Base-by-base conservation (phyloP, 1,284 basidiomycete genomes). In the Cutaneotrichosporon sp. region DNA sequence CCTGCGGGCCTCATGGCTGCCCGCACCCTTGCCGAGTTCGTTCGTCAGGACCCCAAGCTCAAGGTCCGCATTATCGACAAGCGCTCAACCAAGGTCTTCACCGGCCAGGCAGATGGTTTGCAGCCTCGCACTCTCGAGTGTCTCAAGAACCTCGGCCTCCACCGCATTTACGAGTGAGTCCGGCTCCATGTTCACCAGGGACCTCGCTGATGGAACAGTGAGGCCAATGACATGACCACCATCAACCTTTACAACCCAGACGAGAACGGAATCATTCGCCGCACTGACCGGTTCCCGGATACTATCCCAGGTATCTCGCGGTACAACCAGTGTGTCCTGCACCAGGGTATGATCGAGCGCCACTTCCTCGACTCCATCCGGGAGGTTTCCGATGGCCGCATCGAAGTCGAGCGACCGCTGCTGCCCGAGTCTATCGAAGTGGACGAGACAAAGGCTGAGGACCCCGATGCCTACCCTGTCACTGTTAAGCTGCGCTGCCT, bases 1-100 rank as follows among this genome's bases (percentile, higher is more conserved):
- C 52, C 52, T 19, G 52, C 56, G 8, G 56, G 56, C 38, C 49
- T 58, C 35, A 58, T 58, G 56, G 56, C 56, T 29, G 56, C 56
- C 22, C 52, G 56, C 19, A 46, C 48, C 31, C 52, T 58, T 26
- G 22, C 56, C 49, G 42, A 54, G 46, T 54, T 51, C 29, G 52
- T 54, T 5, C 26, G 33, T 37, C 41, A 54, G 37, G 35, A 58
- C 35, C 56, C 56, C 52, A 46, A 54, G 49, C 52, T 58, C 41
- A 52, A 52, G 46, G 50, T 58, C 37, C 56, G 56, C 46, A 54
- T 58, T 49, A 54, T 58, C 56, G 56, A 58, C 52, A 58, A 58
- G 56, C 56, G 56, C 46, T 45, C 41, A 14, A 58, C 56, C 39
- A 58, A 58, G 56, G 32, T 58, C 49, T 58, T 46, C 56, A 58